Percentiles rank a stretch among this genome's conserved stretches.
These are phyloP conservation scores for Fusarium aywerte DNA, from an alignment of 2,329 filamentous ascomycete species.

Conservation along the genomic window DNA sequence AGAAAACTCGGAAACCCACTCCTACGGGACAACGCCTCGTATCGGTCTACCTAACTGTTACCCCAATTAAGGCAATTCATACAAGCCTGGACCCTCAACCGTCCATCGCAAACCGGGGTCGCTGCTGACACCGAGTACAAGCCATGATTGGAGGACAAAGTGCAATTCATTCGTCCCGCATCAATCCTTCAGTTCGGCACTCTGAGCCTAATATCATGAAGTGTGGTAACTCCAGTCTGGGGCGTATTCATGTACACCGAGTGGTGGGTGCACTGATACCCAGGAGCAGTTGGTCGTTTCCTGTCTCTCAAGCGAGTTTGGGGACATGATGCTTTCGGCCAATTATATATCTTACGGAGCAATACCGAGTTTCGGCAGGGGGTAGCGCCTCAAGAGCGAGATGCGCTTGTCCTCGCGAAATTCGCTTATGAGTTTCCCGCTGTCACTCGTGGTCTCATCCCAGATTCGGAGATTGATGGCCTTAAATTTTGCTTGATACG, in stretches of 20 bases:
- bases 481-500: conserved; percentile 17
- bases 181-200: conserved; percentile 20
- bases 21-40: background rate
- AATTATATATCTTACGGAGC: conserved; percentile 22
- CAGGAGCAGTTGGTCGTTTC: conserved; percentile 6
- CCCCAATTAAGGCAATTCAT: conserved; percentile 21
- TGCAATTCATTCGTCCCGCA: conserved; percentile 15
- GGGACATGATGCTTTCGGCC: conserved; percentile 5
- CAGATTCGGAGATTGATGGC: conserved; percentile 11
- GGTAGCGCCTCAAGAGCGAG: conserved; percentile 21
- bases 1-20: background rate
- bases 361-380: conserved; percentile 29
- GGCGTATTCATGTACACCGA: background rate
- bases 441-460: conserved; percentile 18
- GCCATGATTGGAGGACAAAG: conserved; percentile 45
- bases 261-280: background rate
- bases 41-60: conserved; percentile 27
- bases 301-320: conserved; percentile 11
- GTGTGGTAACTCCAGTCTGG: conserved; percentile 1
- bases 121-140: background rate
- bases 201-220: conserved; percentile 16
- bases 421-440: conserved; percentile 31
- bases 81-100: conserved; percentile 6
- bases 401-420: conserved; percentile 27
- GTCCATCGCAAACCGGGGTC: conserved; percentile 21